Conservation (phyloP, 2,329 filamentous ascomycete genomes). For the Penicillium sp. region DNA sequence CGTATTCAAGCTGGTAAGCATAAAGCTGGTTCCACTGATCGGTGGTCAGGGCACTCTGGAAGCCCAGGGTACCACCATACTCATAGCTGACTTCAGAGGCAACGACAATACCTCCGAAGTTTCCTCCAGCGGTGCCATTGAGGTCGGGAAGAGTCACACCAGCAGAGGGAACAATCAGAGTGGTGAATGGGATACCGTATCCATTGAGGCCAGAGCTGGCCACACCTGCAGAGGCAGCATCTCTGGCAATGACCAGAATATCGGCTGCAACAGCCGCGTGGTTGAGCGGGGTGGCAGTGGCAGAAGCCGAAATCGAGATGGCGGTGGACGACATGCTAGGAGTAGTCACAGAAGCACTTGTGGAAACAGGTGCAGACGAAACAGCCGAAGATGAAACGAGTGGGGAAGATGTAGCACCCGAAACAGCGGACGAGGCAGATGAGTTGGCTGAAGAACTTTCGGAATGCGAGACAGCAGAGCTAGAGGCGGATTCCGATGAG, state of each 20-base stretch:
- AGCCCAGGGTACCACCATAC: constrained; percentile 48
- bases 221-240: constrained; percentile 50
- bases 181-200: constrained; percentile 61
- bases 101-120: constrained; percentile 61
- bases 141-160: constrained; percentile 55
- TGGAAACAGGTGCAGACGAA: background rate
- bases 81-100: constrained; percentile 57
- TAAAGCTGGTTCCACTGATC: constrained; percentile 59
- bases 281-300: constrained; percentile 22
- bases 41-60: constrained; percentile 55
- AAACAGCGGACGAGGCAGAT: background rate
- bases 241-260: constrained; percentile 58
- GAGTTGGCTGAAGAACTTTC: background rate
- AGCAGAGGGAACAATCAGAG: constrained; percentile 54
- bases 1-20: constrained; percentile 58
- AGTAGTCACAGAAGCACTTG: constrained; percentile 6
- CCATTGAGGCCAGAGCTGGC: constrained; percentile 57
- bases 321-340: constrained; percentile 28
- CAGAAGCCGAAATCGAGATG: constrained; percentile 16
- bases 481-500: constrained; percentile 6
- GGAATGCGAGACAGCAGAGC: background rate
- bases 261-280: constrained; percentile 40
- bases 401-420: background rate
- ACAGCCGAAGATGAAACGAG: background rate
- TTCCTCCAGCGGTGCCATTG: constrained; percentile 53